Evolutionary conservation across 2,329 filamentous ascomycete species (phyloP).

Genomic region (Fusarium nanum): DNA sequence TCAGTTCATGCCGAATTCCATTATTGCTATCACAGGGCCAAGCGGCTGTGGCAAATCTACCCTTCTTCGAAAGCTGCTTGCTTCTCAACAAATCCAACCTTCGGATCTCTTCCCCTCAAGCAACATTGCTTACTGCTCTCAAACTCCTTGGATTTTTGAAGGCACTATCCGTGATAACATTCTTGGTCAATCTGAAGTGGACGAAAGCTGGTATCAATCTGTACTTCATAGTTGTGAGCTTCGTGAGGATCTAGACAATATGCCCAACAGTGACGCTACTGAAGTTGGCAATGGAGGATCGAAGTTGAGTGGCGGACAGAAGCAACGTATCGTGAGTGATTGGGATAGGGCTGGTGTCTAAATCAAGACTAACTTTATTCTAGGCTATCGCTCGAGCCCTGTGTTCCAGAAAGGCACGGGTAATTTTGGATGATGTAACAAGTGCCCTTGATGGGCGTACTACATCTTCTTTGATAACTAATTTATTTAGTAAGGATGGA

Average conservation of each 20-base stretch:
- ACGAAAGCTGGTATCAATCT: not conserved
- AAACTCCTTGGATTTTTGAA: constrained; percentile 1
- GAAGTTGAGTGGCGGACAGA: constrained; percentile 1
- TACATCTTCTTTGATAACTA: no score
- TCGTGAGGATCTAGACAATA: not conserved
- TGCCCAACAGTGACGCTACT: not conserved
- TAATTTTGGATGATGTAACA: not conserved
- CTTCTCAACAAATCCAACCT: not conserved
- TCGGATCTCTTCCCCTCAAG: not conserved
- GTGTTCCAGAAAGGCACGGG: not conserved
- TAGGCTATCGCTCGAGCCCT: constrained; percentile 2
- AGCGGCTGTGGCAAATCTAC: constrained; percentile 7
- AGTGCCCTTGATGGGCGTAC: constrained; percentile 4
- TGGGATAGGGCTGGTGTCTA: no score
- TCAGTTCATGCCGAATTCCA: not conserved
- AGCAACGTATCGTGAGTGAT: not conserved
- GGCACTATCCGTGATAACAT: constrained; percentile 1
- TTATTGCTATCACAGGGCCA: not conserved
- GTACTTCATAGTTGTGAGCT: not conserved
- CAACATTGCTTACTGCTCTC: not conserved
- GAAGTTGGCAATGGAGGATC: constrained; percentile 1
- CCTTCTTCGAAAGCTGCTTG: not conserved
- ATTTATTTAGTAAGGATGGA: not conserved
- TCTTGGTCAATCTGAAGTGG: not conserved
- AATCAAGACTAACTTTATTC: no score